Evolutionary conservation across 1,139 yeast genomes (phyloP).

Genomic region (Blastobotrys indianensis): DNA sequence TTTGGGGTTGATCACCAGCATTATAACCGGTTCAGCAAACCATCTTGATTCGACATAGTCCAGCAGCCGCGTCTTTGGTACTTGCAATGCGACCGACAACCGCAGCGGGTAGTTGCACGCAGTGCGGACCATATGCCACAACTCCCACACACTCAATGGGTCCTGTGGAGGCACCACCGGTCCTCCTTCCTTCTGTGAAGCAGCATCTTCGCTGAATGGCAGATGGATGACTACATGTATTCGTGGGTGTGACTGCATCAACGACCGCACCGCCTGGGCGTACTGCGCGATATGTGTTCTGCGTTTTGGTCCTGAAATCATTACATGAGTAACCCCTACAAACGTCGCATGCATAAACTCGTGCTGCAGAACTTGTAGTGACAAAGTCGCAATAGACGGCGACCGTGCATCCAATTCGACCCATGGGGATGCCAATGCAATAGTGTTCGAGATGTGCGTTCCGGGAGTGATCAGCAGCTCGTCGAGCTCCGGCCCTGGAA

Average conservation of each 20-base stretch:
- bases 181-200: conserved; percentile 21
- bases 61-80: conserved; percentile 47
- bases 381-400: conserved; percentile 43
- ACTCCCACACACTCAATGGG: conserved; percentile 58
- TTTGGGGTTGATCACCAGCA: conserved; percentile 48
- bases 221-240: conserved; percentile 36
- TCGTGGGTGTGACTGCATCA: conserved; percentile 29
- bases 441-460: conserved; percentile 36
- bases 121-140: conserved; percentile 58
- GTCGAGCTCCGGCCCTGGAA: conserved; percentile 24
- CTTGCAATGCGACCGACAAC: conserved; percentile 51
- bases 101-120: conserved; percentile 47
- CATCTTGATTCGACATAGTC: conserved; percentile 48
- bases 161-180: conserved; percentile 42
- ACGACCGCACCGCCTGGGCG: conserved; percentile 39
- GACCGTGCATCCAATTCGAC: conserved; percentile 53
- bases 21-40: conserved; percentile 59
- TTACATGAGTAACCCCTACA: conserved; percentile 47
- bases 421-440: conserved; percentile 59
- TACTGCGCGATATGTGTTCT: conserved; percentile 46
- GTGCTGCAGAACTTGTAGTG: conserved; percentile 47
- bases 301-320: conserved; percentile 57
- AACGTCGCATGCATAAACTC: conserved; percentile 55
- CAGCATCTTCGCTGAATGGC: conserved; percentile 41
- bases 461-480: conserved; percentile 35